These are phyloP conservation scores for Aspergillus terreus DNA, from an alignment of 2,329 filamentous ascomycete genomes.

Conservation along the genomic window DNA sequence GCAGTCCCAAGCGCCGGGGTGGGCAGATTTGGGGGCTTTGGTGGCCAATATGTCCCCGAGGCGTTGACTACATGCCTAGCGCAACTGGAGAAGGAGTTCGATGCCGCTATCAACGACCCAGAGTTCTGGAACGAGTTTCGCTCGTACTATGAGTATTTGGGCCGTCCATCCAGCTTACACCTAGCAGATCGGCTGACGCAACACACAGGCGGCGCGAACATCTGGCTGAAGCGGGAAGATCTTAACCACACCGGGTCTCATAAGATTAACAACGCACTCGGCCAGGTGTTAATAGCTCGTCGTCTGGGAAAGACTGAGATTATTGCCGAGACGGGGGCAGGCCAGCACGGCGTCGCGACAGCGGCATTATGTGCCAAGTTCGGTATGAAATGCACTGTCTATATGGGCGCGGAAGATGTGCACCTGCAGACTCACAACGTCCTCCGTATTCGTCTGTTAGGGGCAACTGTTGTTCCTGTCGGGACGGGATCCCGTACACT, in stretches of 20 bases:
- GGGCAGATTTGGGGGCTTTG: slow-evolving; percentile 69
- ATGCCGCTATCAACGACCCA: slow-evolving; percentile 76
- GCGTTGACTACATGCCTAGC: slow-evolving; percentile 92
- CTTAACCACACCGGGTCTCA: slow-evolving; percentile 94
- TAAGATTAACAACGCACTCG: slow-evolving; percentile 97
- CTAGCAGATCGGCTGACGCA: slow-evolving; percentile 79
- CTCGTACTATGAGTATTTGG: slow-evolving; percentile 91
- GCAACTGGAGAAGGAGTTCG: slow-evolving; percentile 83
- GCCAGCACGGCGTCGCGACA: slow-evolving; percentile 93
- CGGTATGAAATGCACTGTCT: slow-evolving; percentile 93
- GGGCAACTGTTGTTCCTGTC: slow-evolving; percentile 74
- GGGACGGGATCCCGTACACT: no score
- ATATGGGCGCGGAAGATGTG: slow-evolving; percentile 96
- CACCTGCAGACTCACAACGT: slow-evolving; percentile 90
- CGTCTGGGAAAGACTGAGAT: slow-evolving; percentile 91
- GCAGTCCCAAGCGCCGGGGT: slow-evolving; percentile 15
- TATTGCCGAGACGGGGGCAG: slow-evolving; percentile 93
- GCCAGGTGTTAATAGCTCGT: slow-evolving; percentile 83
- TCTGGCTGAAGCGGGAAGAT: slow-evolving; percentile 96
- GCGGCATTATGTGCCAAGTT: slow-evolving; percentile 96
- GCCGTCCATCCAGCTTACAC: slow-evolving; percentile 83
- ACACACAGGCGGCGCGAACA: slow-evolving; percentile 82
- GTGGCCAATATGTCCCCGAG: slow-evolving; percentile 93
- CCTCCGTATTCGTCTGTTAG: slow-evolving; percentile 91
- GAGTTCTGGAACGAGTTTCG: slow-evolving; percentile 93